phyloP scores from a whole-genome alignment of 2,329 filamentous ascomycete genomes.

The Sordariomycetes sp. region DNA sequence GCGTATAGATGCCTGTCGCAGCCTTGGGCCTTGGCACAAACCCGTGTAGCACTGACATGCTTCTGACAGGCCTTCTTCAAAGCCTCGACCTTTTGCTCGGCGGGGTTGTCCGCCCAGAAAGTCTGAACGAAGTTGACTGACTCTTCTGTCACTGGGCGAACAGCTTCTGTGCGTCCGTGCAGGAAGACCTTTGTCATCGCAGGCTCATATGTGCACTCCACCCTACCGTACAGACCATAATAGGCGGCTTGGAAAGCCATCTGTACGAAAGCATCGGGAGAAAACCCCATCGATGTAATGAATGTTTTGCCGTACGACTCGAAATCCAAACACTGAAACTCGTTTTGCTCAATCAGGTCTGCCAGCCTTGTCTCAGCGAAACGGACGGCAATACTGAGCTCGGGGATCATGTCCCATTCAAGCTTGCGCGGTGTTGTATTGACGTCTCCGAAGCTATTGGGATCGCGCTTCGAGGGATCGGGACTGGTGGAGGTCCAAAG shows the following conservation, averaged over 20 bases:
- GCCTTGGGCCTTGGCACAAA: constrained; percentile 83
- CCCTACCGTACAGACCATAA: constrained; percentile 87
- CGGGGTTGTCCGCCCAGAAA: constrained; percentile 88
- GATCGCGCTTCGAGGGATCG: constrained; percentile 86
- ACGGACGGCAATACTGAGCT: constrained; percentile 80
- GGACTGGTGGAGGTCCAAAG: constrained; percentile 88
- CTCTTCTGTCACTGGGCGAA: constrained; percentile 76
- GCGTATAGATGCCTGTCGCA: constrained; percentile 92
- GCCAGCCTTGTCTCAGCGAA: constrained; percentile 93
- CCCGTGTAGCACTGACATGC: constrained; percentile 70
- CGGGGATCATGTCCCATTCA: constrained; percentile 94
- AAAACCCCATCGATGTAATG: constrained; percentile 94
- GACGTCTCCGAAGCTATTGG: constrained; percentile 84
- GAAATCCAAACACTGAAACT: constrained; percentile 90
- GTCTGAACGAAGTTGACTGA: constrained; percentile 82
- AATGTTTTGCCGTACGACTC: constrained; percentile 89
- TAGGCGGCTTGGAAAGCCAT: constrained; percentile 99
- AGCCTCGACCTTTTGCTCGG: constrained; percentile 75
- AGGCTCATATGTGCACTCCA: constrained; percentile 94
- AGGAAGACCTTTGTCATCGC: constrained; percentile 96
- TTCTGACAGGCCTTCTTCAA: constrained; percentile 75
- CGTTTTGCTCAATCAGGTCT: constrained; percentile 92
- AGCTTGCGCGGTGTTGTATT: constrained; percentile 91
- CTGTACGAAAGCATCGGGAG: constrained; percentile 93
- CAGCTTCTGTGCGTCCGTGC: constrained; percentile 89